These are phyloP conservation scores for Penicillium pulvis DNA, from an alignment of 495 filamentous ascomycete genomes.

Conservation along the genomic window DNA sequence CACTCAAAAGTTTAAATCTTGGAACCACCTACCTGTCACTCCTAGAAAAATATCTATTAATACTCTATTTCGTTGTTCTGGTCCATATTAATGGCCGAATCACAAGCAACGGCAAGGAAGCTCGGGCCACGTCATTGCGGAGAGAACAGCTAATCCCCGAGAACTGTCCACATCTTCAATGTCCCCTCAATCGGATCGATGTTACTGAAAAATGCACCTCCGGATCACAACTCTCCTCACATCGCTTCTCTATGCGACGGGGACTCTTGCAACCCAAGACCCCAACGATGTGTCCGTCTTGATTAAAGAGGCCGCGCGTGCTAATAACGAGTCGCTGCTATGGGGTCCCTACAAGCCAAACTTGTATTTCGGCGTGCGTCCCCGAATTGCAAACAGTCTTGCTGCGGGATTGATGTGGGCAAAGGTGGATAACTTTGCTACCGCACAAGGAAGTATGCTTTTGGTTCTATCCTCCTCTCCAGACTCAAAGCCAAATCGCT, in stretches of 20 bases:
- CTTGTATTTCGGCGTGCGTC: constrained; percentile 91
- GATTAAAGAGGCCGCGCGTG: constrained; percentile 45
- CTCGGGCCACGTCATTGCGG: constrained; percentile 47
- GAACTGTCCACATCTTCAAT: constrained; percentile 17
- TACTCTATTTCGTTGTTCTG: not conserved
- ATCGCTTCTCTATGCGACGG: constrained; percentile 35
- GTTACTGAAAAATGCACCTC: constrained; percentile 34
- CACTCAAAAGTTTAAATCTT: too few species aligned
- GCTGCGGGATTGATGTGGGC: constrained; percentile 87
- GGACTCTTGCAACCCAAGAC: constrained; percentile 35
- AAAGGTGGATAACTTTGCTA: constrained; percentile 77
- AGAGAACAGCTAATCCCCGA: constrained; percentile 26
- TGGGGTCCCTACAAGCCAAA: constrained; percentile 98
- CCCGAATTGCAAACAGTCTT: constrained; percentile 83
- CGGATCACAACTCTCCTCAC: constrained; percentile 31
- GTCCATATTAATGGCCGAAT: not conserved
- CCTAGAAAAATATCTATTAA: too few species aligned
- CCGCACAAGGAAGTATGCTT: constrained; percentile 78
- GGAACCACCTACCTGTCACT: too few species aligned
- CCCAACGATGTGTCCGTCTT: constrained; percentile 41
- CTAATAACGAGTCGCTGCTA: constrained; percentile 82
- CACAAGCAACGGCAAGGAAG: constrained; percentile 16
- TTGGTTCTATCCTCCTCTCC: not conserved
- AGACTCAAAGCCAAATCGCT: not conserved
- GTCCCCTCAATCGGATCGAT: constrained; percentile 23